Evolutionary conservation across 768 basidiomycete genomes (phyloP), one percentile per base, ranked within the genome.

Genomic region (Coprinellus micaceus): DNA sequence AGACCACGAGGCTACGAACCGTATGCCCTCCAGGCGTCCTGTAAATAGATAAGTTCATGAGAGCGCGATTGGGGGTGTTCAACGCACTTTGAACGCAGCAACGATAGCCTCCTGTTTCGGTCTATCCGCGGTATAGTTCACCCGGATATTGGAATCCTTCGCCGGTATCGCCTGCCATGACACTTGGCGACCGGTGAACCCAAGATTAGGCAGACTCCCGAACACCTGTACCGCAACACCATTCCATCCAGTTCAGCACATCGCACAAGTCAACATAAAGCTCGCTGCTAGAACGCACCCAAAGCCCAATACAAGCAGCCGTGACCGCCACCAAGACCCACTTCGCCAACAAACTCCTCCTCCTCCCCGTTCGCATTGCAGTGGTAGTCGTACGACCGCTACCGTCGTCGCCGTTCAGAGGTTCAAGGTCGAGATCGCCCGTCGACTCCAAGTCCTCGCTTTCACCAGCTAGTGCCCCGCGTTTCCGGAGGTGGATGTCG

Each of bases 11-110:
- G 19, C 7, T 40, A 64, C 75, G 52, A 58, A 91, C 91, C 91
- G 65, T 95, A 95, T 26, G 91, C 88, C 57, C 64, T 67, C 91
- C 92, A 95, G 22, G 91, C 90, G 69, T 93, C 82, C 92, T 94
- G 63, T 19, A 6, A 9, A 4, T 39, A 24, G n/a, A 22, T 29
- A 39, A 29, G 21, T 30, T 28, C 57, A n/a, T 0, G 22, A 30
- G 17, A 24, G 3, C 21, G 41, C 2, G 22, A 12, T 15, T 7
- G 36, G 9, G 6, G 13, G 19, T 41, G 4, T n/a, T 19, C 21
- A 2, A 66, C 80, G 61, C 60, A 92, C 91, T 76, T 81, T 83
- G 77, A 95, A 93, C 0, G 94, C 91, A 5, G 79, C 77, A 13
- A 88, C 82, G 10, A 96, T 75, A 0, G 89, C 91, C 45, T 85